phyloP scores from a whole-genome alignment of 345 rosid genomes.

The Arabis hirsuta region DNA sequence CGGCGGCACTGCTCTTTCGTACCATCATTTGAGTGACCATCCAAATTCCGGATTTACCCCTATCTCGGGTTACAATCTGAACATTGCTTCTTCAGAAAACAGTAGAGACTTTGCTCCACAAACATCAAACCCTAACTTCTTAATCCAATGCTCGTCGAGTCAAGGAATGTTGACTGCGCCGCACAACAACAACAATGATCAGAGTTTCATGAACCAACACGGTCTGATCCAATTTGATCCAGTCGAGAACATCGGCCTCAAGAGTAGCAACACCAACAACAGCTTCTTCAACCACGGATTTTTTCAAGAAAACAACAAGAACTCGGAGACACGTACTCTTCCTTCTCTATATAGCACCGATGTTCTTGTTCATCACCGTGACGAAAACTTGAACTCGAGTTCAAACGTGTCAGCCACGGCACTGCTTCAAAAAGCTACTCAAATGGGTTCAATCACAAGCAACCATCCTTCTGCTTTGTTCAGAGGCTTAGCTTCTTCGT shows the following conservation, averaged over 20 bases:
- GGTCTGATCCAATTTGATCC: conserved; percentile 43
- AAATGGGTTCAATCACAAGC: conserved; percentile 64
- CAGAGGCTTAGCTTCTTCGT: conserved; percentile 57
- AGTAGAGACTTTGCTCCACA: conserved; percentile 49
- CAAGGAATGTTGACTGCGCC: conserved; percentile 33
- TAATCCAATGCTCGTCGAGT: conserved; percentile 51
- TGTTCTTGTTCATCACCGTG: conserved; percentile 47
- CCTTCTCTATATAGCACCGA: conserved; percentile 41
- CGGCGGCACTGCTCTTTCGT: conserved; percentile 35
- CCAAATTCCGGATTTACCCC: conserved; percentile 30
- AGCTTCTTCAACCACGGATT: conserved; percentile 66
- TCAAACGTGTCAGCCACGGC: conserved; percentile 83
- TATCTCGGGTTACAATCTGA: conserved; percentile 41
- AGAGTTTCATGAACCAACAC: conserved; percentile 42
- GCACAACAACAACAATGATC: conserved; percentile 38
- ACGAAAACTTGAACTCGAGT: conserved; percentile 47
- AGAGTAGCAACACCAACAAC: conserved; percentile 34
- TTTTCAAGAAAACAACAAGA: conserved; percentile 49
- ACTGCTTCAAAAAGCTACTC: conserved; percentile 86
- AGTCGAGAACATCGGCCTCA: conserved; percentile 39
- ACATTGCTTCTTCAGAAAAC: conserved; percentile 39
- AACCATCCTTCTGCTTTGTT: conserved; percentile 52
- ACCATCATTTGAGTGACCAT: conserved; percentile 47
- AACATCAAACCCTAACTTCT: conserved; percentile 49
- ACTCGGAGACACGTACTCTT: conserved; percentile 31